phyloP scores from a whole-genome alignment of 108 stramenopile genomes.

The Epithemia pelagica region DNA sequence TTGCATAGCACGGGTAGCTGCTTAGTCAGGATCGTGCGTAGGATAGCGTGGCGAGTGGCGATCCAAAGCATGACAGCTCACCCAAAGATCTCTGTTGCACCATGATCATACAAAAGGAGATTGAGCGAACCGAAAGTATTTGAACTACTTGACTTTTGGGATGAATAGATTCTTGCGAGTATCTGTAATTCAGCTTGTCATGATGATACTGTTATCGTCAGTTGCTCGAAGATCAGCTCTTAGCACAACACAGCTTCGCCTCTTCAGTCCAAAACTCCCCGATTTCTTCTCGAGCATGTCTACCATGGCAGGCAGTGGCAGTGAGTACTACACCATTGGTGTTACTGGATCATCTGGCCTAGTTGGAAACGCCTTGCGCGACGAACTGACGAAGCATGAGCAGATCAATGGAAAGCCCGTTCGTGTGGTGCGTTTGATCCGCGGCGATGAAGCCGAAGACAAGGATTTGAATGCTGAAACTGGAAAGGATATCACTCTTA shows the following conservation, averaged over 20 bases:
- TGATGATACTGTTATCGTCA: neutral
- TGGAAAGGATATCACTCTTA: slow-evolving; percentile 1
- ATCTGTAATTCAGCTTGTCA: too few species aligned
- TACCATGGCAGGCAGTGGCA: neutral
- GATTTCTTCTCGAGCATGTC: neutral
- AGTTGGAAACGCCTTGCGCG: slow-evolving; percentile 39
- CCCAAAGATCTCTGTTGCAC: too few species aligned
- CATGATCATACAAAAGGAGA: too few species aligned
- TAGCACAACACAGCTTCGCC: neutral
- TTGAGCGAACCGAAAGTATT: too few species aligned
- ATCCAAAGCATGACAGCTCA: too few species aligned
- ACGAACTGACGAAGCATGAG: slow-evolving; percentile 24
- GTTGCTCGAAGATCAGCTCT: neutral
- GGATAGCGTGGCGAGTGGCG: too few species aligned
- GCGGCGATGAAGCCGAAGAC: slow-evolving; percentile 15
- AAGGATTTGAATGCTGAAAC: slow-evolving; percentile 7
- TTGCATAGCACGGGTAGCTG: too few species aligned
- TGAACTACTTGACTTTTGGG: too few species aligned
- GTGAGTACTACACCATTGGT: slow-evolving; percentile 42
- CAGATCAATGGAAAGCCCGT: slow-evolving; percentile 46
- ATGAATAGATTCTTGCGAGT: too few species aligned
- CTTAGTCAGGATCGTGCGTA: too few species aligned
- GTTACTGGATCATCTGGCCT: slow-evolving; percentile 43
- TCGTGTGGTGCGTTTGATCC: slow-evolving; percentile 22
- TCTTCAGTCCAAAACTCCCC: neutral